Conservation (phyloP, 129 eudicot genomes). For the Heracleum sosnowskyi region DNA sequence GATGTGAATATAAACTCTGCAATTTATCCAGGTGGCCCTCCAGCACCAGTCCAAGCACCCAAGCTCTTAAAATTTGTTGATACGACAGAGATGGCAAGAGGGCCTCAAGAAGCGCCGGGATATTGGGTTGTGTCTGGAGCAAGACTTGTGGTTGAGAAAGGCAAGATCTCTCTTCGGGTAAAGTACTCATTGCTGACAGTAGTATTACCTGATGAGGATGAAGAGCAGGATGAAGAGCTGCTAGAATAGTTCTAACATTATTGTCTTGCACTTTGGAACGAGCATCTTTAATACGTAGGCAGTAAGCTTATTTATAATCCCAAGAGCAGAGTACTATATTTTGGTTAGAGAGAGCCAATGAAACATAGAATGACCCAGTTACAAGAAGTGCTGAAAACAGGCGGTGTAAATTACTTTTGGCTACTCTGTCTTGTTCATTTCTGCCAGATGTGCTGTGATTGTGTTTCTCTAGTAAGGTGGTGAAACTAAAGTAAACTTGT, state of each 20-base stretch:
- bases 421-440: not conserved
- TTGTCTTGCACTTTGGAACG: not conserved
- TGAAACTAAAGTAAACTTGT: not conserved
- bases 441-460: not conserved
- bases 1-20: slow-evolving; percentile 94
- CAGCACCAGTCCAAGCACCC: slow-evolving; percentile 68
- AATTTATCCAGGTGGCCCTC: slow-evolving; percentile 95
- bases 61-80: slow-evolving; percentile 84
- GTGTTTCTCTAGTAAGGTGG: not conserved
- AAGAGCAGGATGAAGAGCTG: slow-evolving; percentile 31
- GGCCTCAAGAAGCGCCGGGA: slow-evolving; percentile 94
- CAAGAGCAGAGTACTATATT: not conserved
- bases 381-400: not conserved
- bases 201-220: slow-evolving; percentile 68
- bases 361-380: not conserved
- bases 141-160: slow-evolving; percentile 76
- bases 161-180: slow-evolving; percentile 81
- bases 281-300: not conserved
- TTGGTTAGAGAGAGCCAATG: not conserved
- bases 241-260: slow-evolving; percentile 11
- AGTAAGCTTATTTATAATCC: not conserved
- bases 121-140: slow-evolving; percentile 99
- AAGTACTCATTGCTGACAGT: slow-evolving; percentile 76
- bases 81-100: slow-evolving; percentile 91
- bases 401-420: not conserved